Percentiles rank a stretch among this genome's conserved stretches.
These are phyloP conservation scores for Phytophthora gonapodyides DNA, from an alignment of 352 stramenopile genomes.

Conservation along the genomic window DNA sequence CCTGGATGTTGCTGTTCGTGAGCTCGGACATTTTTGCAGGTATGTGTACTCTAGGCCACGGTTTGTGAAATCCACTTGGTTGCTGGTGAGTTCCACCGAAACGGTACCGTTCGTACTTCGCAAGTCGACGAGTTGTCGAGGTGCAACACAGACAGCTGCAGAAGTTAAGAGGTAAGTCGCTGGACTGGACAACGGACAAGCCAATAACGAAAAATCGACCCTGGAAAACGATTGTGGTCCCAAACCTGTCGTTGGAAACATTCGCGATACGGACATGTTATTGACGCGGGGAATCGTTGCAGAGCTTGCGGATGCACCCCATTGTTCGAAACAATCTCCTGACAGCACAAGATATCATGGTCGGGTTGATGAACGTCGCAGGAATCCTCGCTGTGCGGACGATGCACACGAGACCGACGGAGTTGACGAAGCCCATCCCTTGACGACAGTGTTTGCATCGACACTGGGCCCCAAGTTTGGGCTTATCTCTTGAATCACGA, in stretches of 20 bases:
- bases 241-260: slow-evolving; percentile 78
- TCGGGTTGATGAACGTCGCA: slow-evolving; percentile 53
- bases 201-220: slow-evolving; percentile 95
- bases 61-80: slow-evolving; percentile 84
- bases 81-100: slow-evolving; percentile 82
- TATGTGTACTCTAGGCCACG: slow-evolving; percentile 82
- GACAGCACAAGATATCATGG: slow-evolving; percentile 66
- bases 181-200: slow-evolving; percentile 83
- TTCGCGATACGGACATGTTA: slow-evolving; percentile 78
- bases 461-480: slow-evolving; percentile 64
- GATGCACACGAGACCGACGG: slow-evolving; percentile 55
- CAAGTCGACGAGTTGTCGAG: slow-evolving; percentile 62
- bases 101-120: slow-evolving; percentile 53
- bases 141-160: slow-evolving; percentile 81
- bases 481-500: slow-evolving; percentile 50
- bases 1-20: slow-evolving; percentile 52
- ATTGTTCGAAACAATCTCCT: slow-evolving; percentile 78
- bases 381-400: slow-evolving; percentile 45
- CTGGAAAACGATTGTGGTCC: slow-evolving; percentile 90
- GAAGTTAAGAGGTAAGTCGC: slow-evolving; percentile 84
- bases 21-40: slow-evolving; percentile 56
- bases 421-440: slow-evolving; percentile 67
- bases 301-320: slow-evolving; percentile 52
- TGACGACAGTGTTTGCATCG: slow-evolving; percentile 62
- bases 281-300: slow-evolving; percentile 80